phyloP scores from a whole-genome alignment of 331 rosid species.

The Quercus phellos region DNA sequence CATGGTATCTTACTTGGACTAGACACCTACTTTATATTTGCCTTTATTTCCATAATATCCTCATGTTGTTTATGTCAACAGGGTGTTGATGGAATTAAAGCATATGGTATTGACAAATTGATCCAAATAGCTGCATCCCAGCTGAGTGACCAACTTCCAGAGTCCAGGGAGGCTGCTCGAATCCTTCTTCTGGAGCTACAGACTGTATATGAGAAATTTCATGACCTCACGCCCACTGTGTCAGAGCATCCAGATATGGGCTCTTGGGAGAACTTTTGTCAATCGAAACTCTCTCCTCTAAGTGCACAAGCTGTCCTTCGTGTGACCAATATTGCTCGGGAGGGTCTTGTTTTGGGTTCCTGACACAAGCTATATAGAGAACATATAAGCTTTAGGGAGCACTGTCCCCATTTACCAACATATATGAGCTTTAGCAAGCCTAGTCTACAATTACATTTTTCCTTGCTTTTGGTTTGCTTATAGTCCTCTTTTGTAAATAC shows the following conservation, averaged over 20 bases:
- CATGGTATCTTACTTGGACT: not conserved
- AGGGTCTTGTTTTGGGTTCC: constrained; percentile 66
- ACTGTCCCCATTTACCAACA: constrained; percentile 5
- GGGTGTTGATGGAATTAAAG: constrained; percentile 88
- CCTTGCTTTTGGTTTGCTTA: constrained; percentile 38
- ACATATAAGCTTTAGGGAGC: constrained; percentile 13
- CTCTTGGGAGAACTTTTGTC: constrained; percentile 92
- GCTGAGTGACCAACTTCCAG: constrained; percentile 94
- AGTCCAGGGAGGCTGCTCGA: constrained; percentile 96
- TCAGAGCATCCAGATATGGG: constrained; percentile 41
- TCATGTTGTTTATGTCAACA: constrained; percentile 27
- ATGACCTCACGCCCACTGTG: constrained; percentile 35
- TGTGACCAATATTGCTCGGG: constrained; percentile 65
- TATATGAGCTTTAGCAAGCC: constrained; percentile 28
- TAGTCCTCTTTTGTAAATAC: constrained; percentile 63
- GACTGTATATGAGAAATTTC: constrained; percentile 61
- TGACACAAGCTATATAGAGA: constrained; percentile 36
- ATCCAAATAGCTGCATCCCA: constrained; percentile 89
- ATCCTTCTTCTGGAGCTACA: constrained; percentile 76
- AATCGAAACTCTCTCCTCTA: constrained; percentile 75
- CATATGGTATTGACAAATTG: constrained; percentile 84
- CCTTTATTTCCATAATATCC: constrained; percentile 1
- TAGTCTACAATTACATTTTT: constrained; percentile 24
- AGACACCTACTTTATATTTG: constrained; percentile 5
- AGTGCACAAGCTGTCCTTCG: constrained; percentile 98